Base-by-base conservation (phyloP, 345 rosid species). In the Ceriops decandra region DNA sequence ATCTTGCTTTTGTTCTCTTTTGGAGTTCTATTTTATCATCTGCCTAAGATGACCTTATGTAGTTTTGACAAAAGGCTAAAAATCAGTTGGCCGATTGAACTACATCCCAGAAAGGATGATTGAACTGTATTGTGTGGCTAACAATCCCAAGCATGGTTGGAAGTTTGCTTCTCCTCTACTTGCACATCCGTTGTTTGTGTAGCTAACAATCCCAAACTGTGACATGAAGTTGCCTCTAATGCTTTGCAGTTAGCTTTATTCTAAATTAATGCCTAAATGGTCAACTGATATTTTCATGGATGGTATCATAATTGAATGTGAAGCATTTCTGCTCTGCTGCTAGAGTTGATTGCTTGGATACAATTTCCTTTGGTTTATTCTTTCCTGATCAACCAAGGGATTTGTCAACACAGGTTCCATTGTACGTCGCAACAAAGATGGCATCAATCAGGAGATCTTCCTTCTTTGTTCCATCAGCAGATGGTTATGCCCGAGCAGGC, bases 391-490 rank as follows among this genome's bases (percentile, higher is more conserved):
- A 49, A 68, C 57, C 52, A 8, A 30, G 28, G 54, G 32, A 42
- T 6, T 72, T 52, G 59, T 74, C n/a, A 35, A 70, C 71, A 56
- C 75, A 90, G 95, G 88, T 86, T 72, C 97, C 95, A 0, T 75
- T 90, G 57, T 90, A 88, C 11, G 95, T 90, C 52, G 97, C 97
- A 30, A 90, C 97, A 6, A 90, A 88, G 76, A 90, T 90, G 95
- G 86, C 97, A 15, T 80, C 85, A 38, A 87, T 90, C 57, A 88
- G 68, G 72, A 78, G 82, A 71, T 83, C 97, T 35, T 88, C 97
- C n/a, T 84, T 88, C 76, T 82, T 88, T 61, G 85, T 86, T 35
- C 95, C 97, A 63, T 90, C 90, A 6, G 62, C 83, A 13, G 90
- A 90, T 15, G 84, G 86, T 42, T 90, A 90, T 72, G 92, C 89